Conservation (phyloP, 1,284 basidiomycete genomes). For the Coniophora puteana region DNA sequence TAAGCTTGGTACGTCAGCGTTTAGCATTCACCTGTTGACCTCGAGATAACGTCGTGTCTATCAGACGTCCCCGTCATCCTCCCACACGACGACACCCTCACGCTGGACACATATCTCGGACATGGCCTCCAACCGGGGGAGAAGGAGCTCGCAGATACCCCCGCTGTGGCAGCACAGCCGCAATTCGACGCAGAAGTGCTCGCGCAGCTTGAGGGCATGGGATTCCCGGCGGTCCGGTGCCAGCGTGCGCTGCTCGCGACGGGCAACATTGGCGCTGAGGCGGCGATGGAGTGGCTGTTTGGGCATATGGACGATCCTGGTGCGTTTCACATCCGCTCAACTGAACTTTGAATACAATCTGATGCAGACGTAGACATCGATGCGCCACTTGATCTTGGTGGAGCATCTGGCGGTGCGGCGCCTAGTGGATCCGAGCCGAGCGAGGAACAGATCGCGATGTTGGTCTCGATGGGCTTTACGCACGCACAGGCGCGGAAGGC, state of each 20-base stretch:
- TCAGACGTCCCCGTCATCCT: constrained; percentile 86
- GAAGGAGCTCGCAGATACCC: constrained; percentile 61
- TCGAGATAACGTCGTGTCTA: background rate
- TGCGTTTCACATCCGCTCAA: constrained; percentile 26
- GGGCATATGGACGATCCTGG: constrained; percentile 93
- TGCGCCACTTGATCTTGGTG: constrained; percentile 56
- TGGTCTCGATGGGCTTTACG: constrained; percentile 95
- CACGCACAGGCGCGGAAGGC: constrained; percentile 84
- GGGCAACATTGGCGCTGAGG: constrained; percentile 74
- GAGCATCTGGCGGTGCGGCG: constrained; percentile 19
- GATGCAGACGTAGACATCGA: constrained; percentile 71
- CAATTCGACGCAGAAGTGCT: constrained; percentile 75
- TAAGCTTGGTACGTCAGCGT: constrained; percentile 66
- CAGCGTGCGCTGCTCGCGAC: constrained; percentile 91
- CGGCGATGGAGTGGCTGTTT: constrained; percentile 96
- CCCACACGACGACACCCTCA: constrained; percentile 55
- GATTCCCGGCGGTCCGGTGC: constrained; percentile 80
- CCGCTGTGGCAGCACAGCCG: constrained; percentile 35
- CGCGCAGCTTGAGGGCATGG: constrained; percentile 80
- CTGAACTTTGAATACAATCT: background rate
- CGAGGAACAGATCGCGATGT: constrained; percentile 64
- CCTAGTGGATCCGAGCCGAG: constrained; percentile 55
- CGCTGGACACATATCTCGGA: constrained; percentile 71
- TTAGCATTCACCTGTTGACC: background rate
- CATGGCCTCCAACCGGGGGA: constrained; percentile 76